These are phyloP conservation scores for Sutorius australiensis DNA, from an alignment of 768 basidiomycete species.

Conservation along the genomic window DNA sequence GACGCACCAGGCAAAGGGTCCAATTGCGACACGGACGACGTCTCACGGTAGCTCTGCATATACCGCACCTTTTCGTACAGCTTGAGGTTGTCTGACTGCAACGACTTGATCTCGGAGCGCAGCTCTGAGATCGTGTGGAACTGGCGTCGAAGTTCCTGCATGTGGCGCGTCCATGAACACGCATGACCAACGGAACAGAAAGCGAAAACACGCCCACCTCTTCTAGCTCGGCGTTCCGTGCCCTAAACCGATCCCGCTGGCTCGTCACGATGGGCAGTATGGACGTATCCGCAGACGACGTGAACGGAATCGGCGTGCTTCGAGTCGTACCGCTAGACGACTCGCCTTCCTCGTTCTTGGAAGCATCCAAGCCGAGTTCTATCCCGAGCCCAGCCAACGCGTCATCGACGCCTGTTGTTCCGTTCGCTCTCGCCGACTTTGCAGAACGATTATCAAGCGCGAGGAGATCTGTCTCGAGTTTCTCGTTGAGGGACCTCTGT, in stretches of 20 bases:
- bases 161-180: not conserved
- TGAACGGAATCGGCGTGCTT: constrained; percentile 66
- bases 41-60: constrained; percentile 94
- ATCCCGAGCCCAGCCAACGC: constrained; percentile 72
- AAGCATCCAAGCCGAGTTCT: constrained; percentile 33
- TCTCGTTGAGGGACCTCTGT: constrained; percentile 79
- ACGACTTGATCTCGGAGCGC: constrained; percentile 84
- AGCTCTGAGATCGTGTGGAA: constrained; percentile 92
- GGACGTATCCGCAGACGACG: constrained; percentile 79
- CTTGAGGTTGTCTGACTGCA: constrained; percentile 95
- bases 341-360: constrained; percentile 18
- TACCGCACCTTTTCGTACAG: constrained; percentile 98
- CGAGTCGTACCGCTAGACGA: constrained; percentile 32
- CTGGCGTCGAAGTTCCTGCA: constrained; percentile 89
- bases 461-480: constrained; percentile 86
- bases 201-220: constrained; percentile 50
- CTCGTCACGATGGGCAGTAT: constrained; percentile 98
- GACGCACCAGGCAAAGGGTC: constrained; percentile 56
- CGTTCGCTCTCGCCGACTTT: constrained; percentile 16
- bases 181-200: not conserved
- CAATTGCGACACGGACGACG: constrained; percentile 59
- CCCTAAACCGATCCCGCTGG: constrained; percentile 95
- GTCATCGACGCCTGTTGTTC: constrained; percentile 40
- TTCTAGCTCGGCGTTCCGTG: constrained; percentile 94
- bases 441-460: constrained; percentile 58